Evolutionary conservation across 257 asterid species (phyloP), one percentile per base, ranked within the genome.

Genomic region (Linderniella brevidens): DNA sequence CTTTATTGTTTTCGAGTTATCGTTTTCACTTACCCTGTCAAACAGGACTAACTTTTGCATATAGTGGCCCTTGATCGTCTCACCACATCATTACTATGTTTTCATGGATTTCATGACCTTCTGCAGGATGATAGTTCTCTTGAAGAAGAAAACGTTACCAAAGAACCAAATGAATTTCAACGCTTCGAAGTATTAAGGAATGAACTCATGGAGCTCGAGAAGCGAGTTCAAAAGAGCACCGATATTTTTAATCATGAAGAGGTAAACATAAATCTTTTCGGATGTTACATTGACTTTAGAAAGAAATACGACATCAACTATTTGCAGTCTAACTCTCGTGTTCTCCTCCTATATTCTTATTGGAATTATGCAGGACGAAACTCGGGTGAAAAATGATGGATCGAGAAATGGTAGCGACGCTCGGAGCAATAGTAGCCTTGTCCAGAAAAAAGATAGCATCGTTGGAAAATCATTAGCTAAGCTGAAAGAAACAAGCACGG

Each of bases 401-500:
- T 65, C 68, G 45, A 57, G 50, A 37, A 61, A 53, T 43, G 52
- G 57, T 45, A 60, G 64, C 51, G 73, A 62, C 50, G 67, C 63
- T 53, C 68, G 60, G 69, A 60, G 67, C 25, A 19, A 61, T 50
- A n/a, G n/a, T n/a, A 36, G 48, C 12, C 53, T 73, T 69, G 80
- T 68, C 52, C 79, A 66, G 75, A 81, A 77, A 74, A 79, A 90
- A 53, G 88, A 75, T 60, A 55, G 55, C 59, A 66, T 90, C 36
- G 64, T 90, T 45, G 88, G 56, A 58, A 85, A 79, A 69, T 85
- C 96, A 36, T 62, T 85, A 70, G 92, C 81, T 46, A 81, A 85
- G 71, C 75, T 90, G 72, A 85, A 73, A 69, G 93, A 79, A 69
- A 77, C 99, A 13, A 77, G 88, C 79, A 85, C 86, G 66, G 96